Percentiles rank a stretch among this genome's conserved stretches.
Evolutionary conservation across 1,284 basidiomycete species (phyloP).

Genomic region (Trichosporon ovoides): DNA sequence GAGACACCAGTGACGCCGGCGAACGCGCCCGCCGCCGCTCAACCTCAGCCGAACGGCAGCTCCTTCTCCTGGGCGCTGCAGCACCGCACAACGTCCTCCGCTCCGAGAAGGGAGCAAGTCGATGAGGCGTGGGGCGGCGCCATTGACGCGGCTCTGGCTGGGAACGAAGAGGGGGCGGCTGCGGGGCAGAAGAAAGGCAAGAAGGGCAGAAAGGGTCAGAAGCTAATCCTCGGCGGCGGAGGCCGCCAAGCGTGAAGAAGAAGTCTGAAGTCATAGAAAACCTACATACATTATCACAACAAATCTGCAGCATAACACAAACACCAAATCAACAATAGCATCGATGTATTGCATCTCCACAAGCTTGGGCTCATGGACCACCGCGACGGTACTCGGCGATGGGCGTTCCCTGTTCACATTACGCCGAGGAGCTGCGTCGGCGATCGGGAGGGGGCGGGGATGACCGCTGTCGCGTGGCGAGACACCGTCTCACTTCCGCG

Average conservation of each 20-base stretch:
- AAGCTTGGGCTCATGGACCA: too few relatives aligned
- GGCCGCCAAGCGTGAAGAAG: conserved; percentile 15
- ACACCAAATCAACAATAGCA: neutral
- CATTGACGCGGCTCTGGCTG: neutral
- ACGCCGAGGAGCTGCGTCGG: too few relatives aligned
- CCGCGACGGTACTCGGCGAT: too few relatives aligned
- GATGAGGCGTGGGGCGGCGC: conserved; percentile 16
- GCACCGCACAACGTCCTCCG: conserved; percentile 2
- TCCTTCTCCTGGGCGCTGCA: conserved; percentile 19
- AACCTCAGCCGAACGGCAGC: neutral
- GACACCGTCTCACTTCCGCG: too few relatives aligned
- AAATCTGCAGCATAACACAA: neutral
- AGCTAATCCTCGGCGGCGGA: conserved; percentile 20
- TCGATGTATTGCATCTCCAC: neutral
- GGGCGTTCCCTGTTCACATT: too few relatives aligned
- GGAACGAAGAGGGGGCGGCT: neutral
- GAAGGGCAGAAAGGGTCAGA: conserved; percentile 23
- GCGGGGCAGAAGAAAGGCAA: conserved; percentile 12
- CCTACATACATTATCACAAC: neutral
- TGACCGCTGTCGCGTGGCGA: too few relatives aligned
- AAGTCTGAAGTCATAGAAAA: conserved; percentile 1
- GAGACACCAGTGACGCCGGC: neutral
- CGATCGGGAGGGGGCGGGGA: too few relatives aligned
- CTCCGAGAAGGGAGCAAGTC: neutral
- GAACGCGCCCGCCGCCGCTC: neutral